Conservation (phyloP, 345 rosid species). For the Sonneratia alba region DNA sequence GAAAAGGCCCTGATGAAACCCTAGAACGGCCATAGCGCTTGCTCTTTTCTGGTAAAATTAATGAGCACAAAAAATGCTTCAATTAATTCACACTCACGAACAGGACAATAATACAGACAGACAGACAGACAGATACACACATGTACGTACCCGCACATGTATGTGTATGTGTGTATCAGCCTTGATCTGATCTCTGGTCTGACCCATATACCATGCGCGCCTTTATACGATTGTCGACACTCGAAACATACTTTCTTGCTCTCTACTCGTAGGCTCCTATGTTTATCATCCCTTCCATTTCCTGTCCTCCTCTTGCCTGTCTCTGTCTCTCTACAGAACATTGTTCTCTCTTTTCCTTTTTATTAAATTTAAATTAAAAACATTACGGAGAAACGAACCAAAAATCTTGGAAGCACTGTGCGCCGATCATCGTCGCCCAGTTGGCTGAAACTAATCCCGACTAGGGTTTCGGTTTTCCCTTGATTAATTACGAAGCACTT, state of each 20-base stretch:
- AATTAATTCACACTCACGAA: too few species aligned
- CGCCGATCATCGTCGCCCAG: too few species aligned
- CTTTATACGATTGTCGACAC: slow-evolving; percentile 1
- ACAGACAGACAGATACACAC: background rate
- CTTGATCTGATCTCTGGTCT: slow-evolving; percentile 3
- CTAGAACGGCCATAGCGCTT: slow-evolving; percentile 1
- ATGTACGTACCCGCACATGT: background rate
- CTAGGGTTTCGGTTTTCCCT: too few species aligned
- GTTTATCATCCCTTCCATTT: background rate
- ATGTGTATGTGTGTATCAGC: background rate
- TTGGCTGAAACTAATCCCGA: too few species aligned
- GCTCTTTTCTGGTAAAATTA: slow-evolving; percentile 12
- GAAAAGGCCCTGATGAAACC: background rate
- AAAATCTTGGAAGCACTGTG: too few species aligned
- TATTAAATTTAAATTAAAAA: too few species aligned
- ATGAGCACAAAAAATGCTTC: background rate
- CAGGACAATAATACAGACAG: too few species aligned
- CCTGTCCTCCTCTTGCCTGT: background rate
- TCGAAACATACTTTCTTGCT: background rate
- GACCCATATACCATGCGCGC: background rate
- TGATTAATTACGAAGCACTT: too few species aligned
- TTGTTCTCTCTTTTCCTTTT: too few species aligned
- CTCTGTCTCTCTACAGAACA: too few species aligned
- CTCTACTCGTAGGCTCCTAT: slow-evolving; percentile 4
- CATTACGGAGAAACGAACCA: too few species aligned